phyloP scores from a whole-genome alignment of 345 rosid genomes.

The Moricandia arvensis region DNA sequence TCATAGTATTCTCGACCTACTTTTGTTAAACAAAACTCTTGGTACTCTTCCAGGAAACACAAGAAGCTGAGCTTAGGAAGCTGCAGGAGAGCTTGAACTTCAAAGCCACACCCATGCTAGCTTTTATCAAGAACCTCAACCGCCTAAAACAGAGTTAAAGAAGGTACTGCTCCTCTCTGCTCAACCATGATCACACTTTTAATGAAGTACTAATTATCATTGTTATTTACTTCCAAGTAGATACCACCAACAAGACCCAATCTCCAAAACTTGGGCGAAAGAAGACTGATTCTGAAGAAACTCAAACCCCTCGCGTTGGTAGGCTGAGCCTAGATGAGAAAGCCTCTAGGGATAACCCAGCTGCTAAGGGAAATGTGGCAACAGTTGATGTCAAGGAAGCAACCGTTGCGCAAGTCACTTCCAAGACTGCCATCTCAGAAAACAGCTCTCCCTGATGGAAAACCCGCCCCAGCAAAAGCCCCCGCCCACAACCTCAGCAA shows the following conservation, averaged over 20 bases:
- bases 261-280: slow-evolving; percentile 96
- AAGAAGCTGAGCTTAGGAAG: slow-evolving; percentile 91
- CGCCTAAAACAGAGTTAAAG: slow-evolving; percentile 80
- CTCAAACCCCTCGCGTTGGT: slow-evolving; percentile 36
- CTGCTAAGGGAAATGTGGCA: slow-evolving; percentile 43
- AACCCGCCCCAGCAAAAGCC: background rate
- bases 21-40: background rate
- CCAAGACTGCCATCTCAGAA: slow-evolving; percentile 87
- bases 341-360: slow-evolving; percentile 38
- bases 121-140: slow-evolving; percentile 58
- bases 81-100: slow-evolving; percentile 88
- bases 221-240: slow-evolving; percentile 43
- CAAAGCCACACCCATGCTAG: slow-evolving; percentile 96
- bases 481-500: slow-evolving; percentile 23
- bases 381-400: slow-evolving; percentile 47
- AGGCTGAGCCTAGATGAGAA: slow-evolving; percentile 79
- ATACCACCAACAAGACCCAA: slow-evolving; percentile 91
- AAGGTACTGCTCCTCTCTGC: slow-evolving; percentile 58
- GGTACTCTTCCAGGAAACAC: slow-evolving; percentile 63
- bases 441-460: slow-evolving; percentile 45
- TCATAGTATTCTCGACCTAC: background rate
- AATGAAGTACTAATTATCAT: background rate
- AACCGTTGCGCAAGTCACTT: slow-evolving; percentile 73
- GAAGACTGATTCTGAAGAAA: slow-evolving; percentile 69
- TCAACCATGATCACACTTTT: background rate